Conservation (phyloP, 2,329 filamentous ascomycete species). For the Calcarisporium arbuscula region DNA sequence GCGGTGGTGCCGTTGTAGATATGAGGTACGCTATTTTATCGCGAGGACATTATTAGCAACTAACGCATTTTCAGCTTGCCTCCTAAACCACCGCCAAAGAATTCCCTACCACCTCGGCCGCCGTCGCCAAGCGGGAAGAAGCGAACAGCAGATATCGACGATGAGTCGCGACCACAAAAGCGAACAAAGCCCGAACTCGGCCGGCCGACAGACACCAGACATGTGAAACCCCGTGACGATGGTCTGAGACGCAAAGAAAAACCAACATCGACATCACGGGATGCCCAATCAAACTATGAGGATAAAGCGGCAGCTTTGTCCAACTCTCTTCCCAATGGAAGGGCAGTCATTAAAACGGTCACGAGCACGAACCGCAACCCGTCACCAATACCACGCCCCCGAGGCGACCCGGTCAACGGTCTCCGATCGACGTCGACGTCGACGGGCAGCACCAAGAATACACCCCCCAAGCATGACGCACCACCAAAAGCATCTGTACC, state of each 20-base stretch:
- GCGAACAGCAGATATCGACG: conserved; percentile 37
- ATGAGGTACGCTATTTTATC: conserved; percentile 20
- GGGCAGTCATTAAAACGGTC: conserved; percentile 24
- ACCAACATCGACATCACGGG: conserved; percentile 16
- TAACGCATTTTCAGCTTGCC: conserved; percentile 21
- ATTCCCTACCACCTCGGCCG: conserved; percentile 27
- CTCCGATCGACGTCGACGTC: conserved; percentile 23
- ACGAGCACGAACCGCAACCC: conserved; percentile 19
- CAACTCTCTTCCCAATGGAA: conserved; percentile 31
- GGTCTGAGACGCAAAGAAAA: conserved; percentile 24
- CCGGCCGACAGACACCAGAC: conserved; percentile 24
- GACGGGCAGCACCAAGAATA: conserved; percentile 25
- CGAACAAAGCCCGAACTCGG: conserved; percentile 34
- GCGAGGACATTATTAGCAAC: conserved; percentile 1
- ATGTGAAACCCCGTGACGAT: conserved; percentile 26
- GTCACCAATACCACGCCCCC: conserved; percentile 31
- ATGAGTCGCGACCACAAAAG: conserved; percentile 39
- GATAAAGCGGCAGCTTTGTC: conserved; percentile 18
- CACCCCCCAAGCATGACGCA: conserved; percentile 31
- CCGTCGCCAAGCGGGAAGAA: conserved; percentile 41
- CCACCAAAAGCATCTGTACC: conserved; percentile 37
- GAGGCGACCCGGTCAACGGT: conserved; percentile 37
- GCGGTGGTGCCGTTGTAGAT: conserved; percentile 21
- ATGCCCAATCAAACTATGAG: conserved; percentile 18
- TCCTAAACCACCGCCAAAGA: conserved; percentile 27